Evolutionary conservation across 192 early-diverging fungal species (phyloP).

Genomic region (Backusella mclennaniae): DNA sequence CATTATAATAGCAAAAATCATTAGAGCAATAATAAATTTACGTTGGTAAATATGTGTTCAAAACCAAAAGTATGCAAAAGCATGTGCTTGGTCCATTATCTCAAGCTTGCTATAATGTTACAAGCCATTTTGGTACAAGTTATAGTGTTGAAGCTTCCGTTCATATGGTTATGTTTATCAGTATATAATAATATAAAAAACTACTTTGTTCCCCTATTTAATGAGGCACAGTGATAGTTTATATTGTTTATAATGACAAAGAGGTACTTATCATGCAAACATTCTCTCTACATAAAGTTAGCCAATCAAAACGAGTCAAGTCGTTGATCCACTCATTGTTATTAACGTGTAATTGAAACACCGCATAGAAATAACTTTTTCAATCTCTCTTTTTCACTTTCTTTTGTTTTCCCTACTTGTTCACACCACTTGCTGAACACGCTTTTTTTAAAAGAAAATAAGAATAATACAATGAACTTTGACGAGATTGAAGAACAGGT

Average conservation of each 20-base stretch:
- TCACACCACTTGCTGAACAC: background rate
- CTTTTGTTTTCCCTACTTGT: background rate
- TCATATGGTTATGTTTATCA: no score
- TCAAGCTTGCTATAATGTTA: no score
- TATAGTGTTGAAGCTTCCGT: no score
- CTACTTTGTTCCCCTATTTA: background rate
- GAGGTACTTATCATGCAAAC: background rate
- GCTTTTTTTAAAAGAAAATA: background rate
- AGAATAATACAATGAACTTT: slow-evolving; percentile 62
- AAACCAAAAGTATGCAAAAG: no score
- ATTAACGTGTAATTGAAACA: background rate
- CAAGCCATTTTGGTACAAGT: no score
- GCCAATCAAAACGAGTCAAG: background rate
- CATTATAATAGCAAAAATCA: no score
- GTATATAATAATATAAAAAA: background rate
- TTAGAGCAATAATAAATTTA: no score
- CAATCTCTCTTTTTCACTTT: background rate
- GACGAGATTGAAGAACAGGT: slow-evolving; percentile 85
- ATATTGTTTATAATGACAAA: background rate
- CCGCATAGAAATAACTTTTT: background rate
- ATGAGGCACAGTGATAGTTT: background rate
- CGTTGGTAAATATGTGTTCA: no score
- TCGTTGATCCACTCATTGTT: background rate
- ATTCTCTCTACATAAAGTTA: background rate
- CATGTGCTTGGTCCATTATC: no score